Evolutionary conservation across 2,329 filamentous ascomycete species (phyloP).

Genomic region (Coniochaeta sp.): DNA sequence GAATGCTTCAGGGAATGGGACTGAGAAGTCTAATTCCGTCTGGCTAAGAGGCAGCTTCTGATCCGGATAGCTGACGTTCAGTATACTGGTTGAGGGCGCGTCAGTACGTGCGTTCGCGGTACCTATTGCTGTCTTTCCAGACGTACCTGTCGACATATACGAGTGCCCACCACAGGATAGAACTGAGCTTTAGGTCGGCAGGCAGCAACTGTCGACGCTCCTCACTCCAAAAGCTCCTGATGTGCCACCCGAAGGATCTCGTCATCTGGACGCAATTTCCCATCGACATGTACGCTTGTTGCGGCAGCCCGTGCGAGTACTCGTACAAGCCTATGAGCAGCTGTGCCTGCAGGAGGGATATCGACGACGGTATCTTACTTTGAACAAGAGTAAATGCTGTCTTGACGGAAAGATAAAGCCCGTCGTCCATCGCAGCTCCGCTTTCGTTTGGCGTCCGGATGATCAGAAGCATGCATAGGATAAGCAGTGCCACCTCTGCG

Average conservation of each 20-base stretch:
- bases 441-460: conserved; percentile 12
- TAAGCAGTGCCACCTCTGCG: conserved; percentile 16
- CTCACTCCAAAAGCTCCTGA: conserved; percentile 15
- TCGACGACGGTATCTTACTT: conserved; percentile 15
- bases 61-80: conserved; percentile 18
- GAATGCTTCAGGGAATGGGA: conserved; percentile 18
- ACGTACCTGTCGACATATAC: conserved; percentile 21
- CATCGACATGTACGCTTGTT: conserved; percentile 20
- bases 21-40: conserved; percentile 8
- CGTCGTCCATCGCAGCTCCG: conserved; percentile 14
- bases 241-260: conserved; percentile 18
- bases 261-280: conserved; percentile 19
- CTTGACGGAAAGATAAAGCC: conserved; percentile 18
- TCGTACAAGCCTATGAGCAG: conserved; percentile 21
- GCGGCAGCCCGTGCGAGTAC: conserved; percentile 18
- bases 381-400: conserved; percentile 17
- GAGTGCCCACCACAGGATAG: conserved; percentile 22
- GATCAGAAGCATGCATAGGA: conserved; percentile 20
- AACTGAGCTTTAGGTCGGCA: conserved; percentile 17
- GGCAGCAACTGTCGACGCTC: conserved; percentile 12
- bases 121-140: neutral
- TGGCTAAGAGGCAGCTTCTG: conserved; percentile 16
- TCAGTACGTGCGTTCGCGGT: neutral
- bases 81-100: conserved; percentile 11
- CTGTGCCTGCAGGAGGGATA: conserved; percentile 17